Conservation (phyloP, 1,284 basidiomycete genomes). For the Papiliotrema nemorosa region DNA sequence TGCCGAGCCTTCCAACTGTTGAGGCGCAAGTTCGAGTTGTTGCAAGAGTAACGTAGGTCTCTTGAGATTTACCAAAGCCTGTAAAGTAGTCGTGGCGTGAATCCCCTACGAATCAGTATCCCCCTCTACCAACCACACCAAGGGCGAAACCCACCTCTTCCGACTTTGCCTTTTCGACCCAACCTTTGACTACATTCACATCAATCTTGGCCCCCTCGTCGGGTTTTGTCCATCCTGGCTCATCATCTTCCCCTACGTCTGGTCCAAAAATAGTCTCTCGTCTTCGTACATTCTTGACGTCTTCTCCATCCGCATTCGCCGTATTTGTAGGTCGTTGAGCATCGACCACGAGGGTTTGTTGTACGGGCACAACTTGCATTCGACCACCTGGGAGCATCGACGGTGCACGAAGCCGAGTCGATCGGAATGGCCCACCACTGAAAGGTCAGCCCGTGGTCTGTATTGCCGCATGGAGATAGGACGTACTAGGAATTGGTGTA, state of each 20-base stretch:
- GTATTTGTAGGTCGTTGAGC: constrained; percentile 7
- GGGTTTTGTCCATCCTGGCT: constrained; percentile 42
- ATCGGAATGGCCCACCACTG: constrained; percentile 28
- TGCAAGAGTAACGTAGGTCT: constrained; percentile 73
- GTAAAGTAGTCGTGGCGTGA: constrained; percentile 80
- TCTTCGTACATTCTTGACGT: constrained; percentile 49
- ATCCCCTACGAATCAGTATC: constrained; percentile 54
- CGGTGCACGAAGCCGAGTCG: constrained; percentile 28
- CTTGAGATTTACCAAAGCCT: constrained; percentile 86
- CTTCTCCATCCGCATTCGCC: constrained; percentile 2
- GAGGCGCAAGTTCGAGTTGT: constrained; percentile 50
- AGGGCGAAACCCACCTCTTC: constrained; percentile 57
- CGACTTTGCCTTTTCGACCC: constrained; percentile 74
- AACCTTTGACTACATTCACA: constrained; percentile 69
- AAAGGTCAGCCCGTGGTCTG: background rate
- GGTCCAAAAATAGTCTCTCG: constrained; percentile 67
- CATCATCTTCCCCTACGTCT: constrained; percentile 60
- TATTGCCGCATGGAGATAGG: too few relatives aligned
- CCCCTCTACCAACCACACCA: background rate
- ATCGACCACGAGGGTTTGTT: constrained; percentile 46
- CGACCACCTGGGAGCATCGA: constrained; percentile 28
- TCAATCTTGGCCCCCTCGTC: constrained; percentile 56
- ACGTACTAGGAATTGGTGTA: constrained; percentile 8
- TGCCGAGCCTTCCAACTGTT: constrained; percentile 42
- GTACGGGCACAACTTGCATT: constrained; percentile 17